Evolutionary conservation across 768 basidiomycete genomes (phyloP).

Genomic region (Calocybe cyanea): DNA sequence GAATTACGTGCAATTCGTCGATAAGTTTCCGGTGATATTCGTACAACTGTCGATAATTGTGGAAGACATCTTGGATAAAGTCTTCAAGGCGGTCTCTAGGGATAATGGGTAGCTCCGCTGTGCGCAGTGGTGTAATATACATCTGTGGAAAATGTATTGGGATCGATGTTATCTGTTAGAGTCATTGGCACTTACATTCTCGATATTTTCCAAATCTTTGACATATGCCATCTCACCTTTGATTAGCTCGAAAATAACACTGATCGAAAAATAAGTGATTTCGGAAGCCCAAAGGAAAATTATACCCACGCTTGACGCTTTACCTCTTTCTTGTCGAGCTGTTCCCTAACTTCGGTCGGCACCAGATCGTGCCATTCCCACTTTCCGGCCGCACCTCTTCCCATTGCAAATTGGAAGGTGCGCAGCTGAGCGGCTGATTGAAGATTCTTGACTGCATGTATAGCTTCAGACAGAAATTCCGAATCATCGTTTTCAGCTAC

Average conservation of each 20-base stretch:
- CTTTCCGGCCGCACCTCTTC: conserved; percentile 72
- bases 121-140: conserved; percentile 73
- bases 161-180: not conserved
- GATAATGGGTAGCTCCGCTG: conserved; percentile 75
- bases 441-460: conserved; percentile 77
- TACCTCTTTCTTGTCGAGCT: conserved; percentile 66
- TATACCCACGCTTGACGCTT: conserved; percentile 78
- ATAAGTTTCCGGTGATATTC: conserved; percentile 74
- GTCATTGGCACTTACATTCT: conserved; percentile 46
- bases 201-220: conserved; percentile 84
- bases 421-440: conserved; percentile 78
- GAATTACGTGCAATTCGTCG: conserved; percentile 78
- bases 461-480: conserved; percentile 81
- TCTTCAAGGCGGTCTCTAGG: conserved; percentile 61
- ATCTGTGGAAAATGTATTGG: conserved; percentile 44
- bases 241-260: conserved; percentile 91
- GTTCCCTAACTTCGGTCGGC: conserved; percentile 55
- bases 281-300: not conserved
- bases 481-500: conserved; percentile 75
- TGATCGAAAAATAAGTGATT: conserved; percentile 26
- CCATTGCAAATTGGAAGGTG: conserved; percentile 90
- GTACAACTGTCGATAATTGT: conserved; percentile 78
- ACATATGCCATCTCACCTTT: conserved; percentile 96
- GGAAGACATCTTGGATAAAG: conserved; percentile 86
- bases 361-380: conserved; percentile 93